These are phyloP conservation scores for Diospyros lotus DNA, from an alignment of 148 eudicot genomes.

Conservation along the genomic window DNA sequence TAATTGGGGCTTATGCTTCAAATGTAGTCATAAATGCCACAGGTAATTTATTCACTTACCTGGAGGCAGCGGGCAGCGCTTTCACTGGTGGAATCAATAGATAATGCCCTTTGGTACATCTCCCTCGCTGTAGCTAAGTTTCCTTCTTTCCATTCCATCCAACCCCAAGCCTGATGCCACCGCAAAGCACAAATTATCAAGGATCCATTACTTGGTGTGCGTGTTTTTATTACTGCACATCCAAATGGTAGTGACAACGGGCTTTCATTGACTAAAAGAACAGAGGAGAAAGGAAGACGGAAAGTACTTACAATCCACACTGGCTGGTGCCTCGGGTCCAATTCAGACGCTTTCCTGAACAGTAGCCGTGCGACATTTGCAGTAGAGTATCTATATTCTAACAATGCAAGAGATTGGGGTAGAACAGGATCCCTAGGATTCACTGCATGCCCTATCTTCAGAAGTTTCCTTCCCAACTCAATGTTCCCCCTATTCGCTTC, in stretches of 20 bases:
- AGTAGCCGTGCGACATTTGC: conserved; percentile 70
- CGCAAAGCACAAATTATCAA: conserved; percentile 5
- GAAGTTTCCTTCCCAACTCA: conserved; percentile 65
- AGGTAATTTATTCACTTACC: conserved; percentile 25
- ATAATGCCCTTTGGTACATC: conserved; percentile 67
- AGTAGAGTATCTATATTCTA: conserved; percentile 73
- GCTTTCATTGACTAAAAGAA: not conserved
- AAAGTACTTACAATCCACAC: conserved; percentile 81
- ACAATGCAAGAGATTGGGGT: conserved; percentile 81
- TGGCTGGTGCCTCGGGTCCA: conserved; percentile 90
- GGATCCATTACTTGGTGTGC: not conserved
- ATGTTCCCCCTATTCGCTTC: conserved; percentile 69
- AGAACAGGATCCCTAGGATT: conserved; percentile 98
- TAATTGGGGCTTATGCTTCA: not conserved
- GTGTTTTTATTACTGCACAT: not conserved
- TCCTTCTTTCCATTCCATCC: conserved; percentile 99
- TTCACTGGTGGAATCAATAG: conserved; percentile 63
- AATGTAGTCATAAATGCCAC: too few species aligned
- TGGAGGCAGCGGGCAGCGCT: conserved; percentile 99
- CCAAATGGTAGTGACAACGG: not conserved
- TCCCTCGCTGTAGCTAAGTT: conserved; percentile 73
- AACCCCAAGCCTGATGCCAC: conserved; percentile 85
- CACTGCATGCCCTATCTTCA: conserved; percentile 80
- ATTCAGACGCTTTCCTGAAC: conserved; percentile 71
- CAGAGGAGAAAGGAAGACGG: not conserved